A percentile compares a stretch with the other conserved stretches of the same genome.
These are phyloP conservation scores for Coemansia sp. DNA, from an alignment of 192 early-diverging fungal genomes.

Conservation along the genomic window DNA sequence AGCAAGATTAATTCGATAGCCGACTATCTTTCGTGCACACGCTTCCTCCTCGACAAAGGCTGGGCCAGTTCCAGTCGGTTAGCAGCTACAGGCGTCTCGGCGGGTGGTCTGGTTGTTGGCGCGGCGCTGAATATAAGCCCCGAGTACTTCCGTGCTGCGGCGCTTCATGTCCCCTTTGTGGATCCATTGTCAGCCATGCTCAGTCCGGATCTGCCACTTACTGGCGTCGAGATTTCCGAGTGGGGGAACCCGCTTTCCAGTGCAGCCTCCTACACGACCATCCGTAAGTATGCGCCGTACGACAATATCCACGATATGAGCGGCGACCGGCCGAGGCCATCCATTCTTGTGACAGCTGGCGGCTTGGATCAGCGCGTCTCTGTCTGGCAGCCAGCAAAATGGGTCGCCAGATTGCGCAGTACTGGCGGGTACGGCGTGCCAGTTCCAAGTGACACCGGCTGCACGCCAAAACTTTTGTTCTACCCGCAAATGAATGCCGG, in stretches of 20 bases:
- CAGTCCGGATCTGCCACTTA: slow-evolving; percentile 70
- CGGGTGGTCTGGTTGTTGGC: slow-evolving; percentile 80
- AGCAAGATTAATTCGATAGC: slow-evolving; percentile 75
- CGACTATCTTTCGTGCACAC: slow-evolving; percentile 73
- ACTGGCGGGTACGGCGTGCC: slow-evolving; percentile 21
- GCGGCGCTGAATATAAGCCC: slow-evolving; percentile 66
- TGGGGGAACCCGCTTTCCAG: slow-evolving; percentile 73
- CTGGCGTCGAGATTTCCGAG: slow-evolving; percentile 72
- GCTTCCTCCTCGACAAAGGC: slow-evolving; percentile 64
- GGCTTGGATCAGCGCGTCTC: slow-evolving; percentile 81
- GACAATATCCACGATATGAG: slow-evolving; percentile 57
- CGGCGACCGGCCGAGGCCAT: slow-evolving; percentile 34
- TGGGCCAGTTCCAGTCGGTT: slow-evolving; percentile 61
- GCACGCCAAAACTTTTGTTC: slow-evolving; percentile 31
- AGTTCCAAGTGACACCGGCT: too few relatives aligned
- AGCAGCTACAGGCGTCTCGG: slow-evolving; percentile 74
- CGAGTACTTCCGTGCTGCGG: slow-evolving; percentile 74
- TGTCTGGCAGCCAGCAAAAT: slow-evolving; percentile 88
- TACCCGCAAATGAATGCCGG: slow-evolving; percentile 31
- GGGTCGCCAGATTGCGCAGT: slow-evolving; percentile 74
- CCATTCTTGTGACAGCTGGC: slow-evolving; percentile 77
- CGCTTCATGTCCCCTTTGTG: slow-evolving; percentile 82
- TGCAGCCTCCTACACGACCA: slow-evolving; percentile 60
- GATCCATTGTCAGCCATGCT: slow-evolving; percentile 89
- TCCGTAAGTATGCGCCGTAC: slow-evolving; percentile 70